phyloP scores from a whole-genome alignment of 768 basidiomycete genomes.

The Asterophora lycoperdoides region DNA sequence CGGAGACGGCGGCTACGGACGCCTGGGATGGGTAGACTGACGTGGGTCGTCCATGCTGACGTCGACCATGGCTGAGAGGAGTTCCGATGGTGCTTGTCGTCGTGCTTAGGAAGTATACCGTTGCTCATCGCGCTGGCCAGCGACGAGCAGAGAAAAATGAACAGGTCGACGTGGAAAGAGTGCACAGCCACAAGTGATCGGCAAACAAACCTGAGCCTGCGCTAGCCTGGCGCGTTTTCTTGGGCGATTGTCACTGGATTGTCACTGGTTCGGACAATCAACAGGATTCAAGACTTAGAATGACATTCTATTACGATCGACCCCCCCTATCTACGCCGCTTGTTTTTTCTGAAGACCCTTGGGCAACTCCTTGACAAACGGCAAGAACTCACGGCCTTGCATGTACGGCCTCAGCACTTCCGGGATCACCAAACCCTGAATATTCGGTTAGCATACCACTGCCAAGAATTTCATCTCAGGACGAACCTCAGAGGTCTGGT shows the following conservation, averaged over 20 bases:
- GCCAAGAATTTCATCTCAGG: background rate
- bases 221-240: no score
- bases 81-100: conserved; percentile 38
- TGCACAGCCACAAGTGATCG: conserved; percentile 20
- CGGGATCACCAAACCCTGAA: conserved; percentile 86
- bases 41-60: conserved; percentile 47
- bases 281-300: no score
- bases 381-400: conserved; percentile 89
- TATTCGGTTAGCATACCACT: conserved; percentile 3
- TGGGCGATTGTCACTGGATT: no score
- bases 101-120: conserved; percentile 39
- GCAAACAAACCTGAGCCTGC: no score
- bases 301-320: background rate
- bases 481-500: conserved; percentile 90
- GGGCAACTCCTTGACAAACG: conserved; percentile 78
- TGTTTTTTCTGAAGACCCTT: conserved; percentile 76
- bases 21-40: conserved; percentile 57
- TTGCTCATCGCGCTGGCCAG: conserved; percentile 22
- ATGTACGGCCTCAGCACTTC: conserved; percentile 91
- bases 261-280: no score
- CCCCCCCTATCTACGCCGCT: conserved; percentile 23
- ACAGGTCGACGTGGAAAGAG: conserved; percentile 18
- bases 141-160: conserved; percentile 10
- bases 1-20: conserved; percentile 53
- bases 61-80: background rate